phyloP scores from a whole-genome alignment of 495 filamentous ascomycete genomes.

The Barbatosphaeria neglecta region DNA sequence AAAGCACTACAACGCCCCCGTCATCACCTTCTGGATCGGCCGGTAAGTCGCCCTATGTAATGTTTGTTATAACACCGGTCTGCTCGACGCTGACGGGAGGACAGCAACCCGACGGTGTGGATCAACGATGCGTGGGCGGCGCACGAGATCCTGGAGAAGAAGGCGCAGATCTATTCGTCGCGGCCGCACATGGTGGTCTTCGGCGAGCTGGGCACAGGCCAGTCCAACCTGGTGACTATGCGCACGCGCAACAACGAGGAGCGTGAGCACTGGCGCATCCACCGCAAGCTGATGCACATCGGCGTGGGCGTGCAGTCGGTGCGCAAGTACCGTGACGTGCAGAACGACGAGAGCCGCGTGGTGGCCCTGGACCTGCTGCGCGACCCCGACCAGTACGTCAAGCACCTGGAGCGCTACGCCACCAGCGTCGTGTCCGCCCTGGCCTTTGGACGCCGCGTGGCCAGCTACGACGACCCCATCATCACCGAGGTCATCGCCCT shows the following conservation, averaged over 20 bases:
- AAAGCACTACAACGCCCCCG: conserved; percentile 36
- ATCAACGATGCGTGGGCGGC: conserved; percentile 54
- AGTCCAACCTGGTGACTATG: conserved; percentile 49
- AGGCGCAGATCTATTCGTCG: conserved; percentile 43
- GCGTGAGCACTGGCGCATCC: conserved; percentile 47
- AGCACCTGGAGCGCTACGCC: conserved; percentile 53
- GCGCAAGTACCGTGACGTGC: conserved; percentile 44
- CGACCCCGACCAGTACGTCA: conserved; percentile 41
- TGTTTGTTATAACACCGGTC: no score
- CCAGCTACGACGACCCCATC: conserved; percentile 45
- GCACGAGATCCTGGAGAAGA: conserved; percentile 43
- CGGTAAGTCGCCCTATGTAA: conserved; percentile 15
- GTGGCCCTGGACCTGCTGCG: conserved; percentile 40
- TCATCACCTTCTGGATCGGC: conserved; percentile 56
- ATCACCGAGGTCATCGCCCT: conserved; percentile 50
- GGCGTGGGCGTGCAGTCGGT: conserved; percentile 50
- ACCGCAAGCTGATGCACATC: conserved; percentile 51
- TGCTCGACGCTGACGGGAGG: not conserved
- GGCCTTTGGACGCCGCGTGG: conserved; percentile 49
- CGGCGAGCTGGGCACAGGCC: conserved; percentile 47
- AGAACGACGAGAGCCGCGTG: conserved; percentile 46
- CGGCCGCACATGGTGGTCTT: conserved; percentile 45
- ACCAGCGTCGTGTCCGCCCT: conserved; percentile 54
- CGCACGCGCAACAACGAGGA: conserved; percentile 32
- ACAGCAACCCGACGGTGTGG: conserved; percentile 50